Base-by-base conservation (phyloP, 441 rosid species). In the Gossypium laxum region DNA sequence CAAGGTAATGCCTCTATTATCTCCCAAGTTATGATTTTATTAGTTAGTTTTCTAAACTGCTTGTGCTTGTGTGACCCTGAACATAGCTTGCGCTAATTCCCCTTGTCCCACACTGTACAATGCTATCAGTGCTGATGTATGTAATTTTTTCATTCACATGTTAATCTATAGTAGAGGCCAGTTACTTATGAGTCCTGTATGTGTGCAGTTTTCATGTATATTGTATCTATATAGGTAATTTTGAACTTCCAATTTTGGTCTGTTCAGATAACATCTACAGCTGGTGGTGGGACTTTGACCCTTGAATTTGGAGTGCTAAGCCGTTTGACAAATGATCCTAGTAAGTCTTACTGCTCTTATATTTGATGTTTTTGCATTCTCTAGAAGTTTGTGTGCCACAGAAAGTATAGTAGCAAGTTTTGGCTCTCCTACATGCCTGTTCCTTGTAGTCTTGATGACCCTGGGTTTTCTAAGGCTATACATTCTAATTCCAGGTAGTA, bases 261-360 rank as follows among this genome's bases (percentile, higher is more conserved):
- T 81, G 69, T 84, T 76, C 78, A 94, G 99, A 86, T 94, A 79
- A 94, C 99, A 55, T 92, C 98, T 68, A 92, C 99, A 11, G 99
- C 99, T 59, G 99, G 99, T 74, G 99, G 99, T 70, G 99, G 96
- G 79, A 94, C 99, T 21, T 81, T 94, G 85, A 92, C 97, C 47
- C 86, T 94, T 81, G 99, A 94, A 83, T 94, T 94, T 63, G 98
- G 97, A 58, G 83, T 90, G 74, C 93, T 94, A 47, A 94, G 97
- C 75, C 89, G 88, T 72, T 86, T 94, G 83, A 92, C 96, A 72
- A 89, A 94, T 80, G 90, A 94, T 80, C 97, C 98, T 38, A 89
- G 97, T 94, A 83, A 80, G 91, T 82, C 54, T 58, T 15, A 1
- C 58, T 52, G n/a, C 54, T 58, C 52, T 70, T 70, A 14, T 59